These are phyloP conservation scores for Eragrostis curvula DNA, from an alignment of 176 grass and related monocot genomes.

Conservation along the genomic window DNA sequence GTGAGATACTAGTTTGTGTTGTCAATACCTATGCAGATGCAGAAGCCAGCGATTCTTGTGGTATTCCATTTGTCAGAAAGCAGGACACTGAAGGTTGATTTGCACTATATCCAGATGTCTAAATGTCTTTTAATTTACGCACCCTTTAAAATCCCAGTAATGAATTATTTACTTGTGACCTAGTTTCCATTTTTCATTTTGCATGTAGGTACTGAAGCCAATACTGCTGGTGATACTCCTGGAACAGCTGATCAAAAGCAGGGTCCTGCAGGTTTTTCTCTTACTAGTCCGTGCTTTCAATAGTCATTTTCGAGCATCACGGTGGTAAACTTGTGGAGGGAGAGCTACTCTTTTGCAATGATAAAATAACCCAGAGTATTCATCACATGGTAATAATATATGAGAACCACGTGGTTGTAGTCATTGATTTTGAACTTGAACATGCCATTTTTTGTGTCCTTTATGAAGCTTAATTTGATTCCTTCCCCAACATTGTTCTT, in stretches of 20 bases:
- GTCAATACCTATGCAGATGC: slow-evolving; percentile 8
- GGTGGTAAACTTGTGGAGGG: no score
- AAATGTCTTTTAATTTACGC: not conserved
- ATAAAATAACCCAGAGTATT: no score
- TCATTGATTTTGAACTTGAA: not conserved
- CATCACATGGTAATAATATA: no score
- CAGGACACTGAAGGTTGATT: slow-evolving; percentile 15
- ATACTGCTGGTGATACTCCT: slow-evolving; percentile 8
- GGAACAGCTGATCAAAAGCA: slow-evolving; percentile 9
- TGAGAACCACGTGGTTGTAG: no score
- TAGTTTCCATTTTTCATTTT: slow-evolving; percentile 33
- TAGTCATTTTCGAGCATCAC: not conserved
- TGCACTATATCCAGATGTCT: not conserved
- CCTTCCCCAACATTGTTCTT: not conserved
- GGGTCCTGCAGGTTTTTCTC: slow-evolving; percentile 32
- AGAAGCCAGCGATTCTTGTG: not conserved
- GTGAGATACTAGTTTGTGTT: not conserved
- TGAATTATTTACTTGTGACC: not conserved
- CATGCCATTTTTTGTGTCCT: slow-evolving; percentile 3
- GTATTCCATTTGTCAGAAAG: not conserved
- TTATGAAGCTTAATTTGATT: not conserved
- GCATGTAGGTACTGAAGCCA: slow-evolving; percentile 25
- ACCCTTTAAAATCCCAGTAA: no score
- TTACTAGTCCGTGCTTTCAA: not conserved
- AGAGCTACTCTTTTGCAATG: no score